Evolutionary conservation across 352 stramenopile species (phyloP).

Genomic region (Nothophytophthora sp.): DNA sequence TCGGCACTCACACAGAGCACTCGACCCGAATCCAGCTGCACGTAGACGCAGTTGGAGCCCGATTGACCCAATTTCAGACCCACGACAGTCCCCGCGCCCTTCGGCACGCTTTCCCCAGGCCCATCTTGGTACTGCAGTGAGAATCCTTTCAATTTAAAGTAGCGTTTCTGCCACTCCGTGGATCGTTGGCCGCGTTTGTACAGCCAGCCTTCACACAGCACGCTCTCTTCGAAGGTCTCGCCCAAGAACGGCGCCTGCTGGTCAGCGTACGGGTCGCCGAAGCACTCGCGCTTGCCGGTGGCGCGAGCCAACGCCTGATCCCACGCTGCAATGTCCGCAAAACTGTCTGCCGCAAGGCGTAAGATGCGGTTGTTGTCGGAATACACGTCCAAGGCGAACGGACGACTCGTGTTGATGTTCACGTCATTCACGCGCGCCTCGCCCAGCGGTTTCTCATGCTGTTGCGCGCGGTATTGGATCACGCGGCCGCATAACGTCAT

Average conservation of each 20-base stretch:
- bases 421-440: conserved; percentile 70
- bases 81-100: conserved; percentile 59
- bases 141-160: conserved; percentile 69
- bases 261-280: conserved; percentile 60
- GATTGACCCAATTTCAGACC: conserved; percentile 57
- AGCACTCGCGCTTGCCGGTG: conserved; percentile 57
- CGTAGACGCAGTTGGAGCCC: conserved; percentile 51
- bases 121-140: conserved; percentile 67
- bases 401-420: conserved; percentile 61
- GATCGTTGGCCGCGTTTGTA: conserved; percentile 67
- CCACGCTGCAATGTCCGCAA: conserved; percentile 78
- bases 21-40: conserved; percentile 66
- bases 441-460: conserved; percentile 56
- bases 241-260: conserved; percentile 65
- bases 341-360: conserved; percentile 59
- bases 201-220: conserved; percentile 73
- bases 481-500: conserved; percentile 62
- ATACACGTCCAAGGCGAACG: conserved; percentile 80
- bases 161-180: conserved; percentile 67
- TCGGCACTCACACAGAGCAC: conserved; percentile 69
- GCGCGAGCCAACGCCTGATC: conserved; percentile 54
- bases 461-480: conserved; percentile 70
- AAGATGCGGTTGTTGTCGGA: conserved; percentile 85
- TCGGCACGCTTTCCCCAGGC: conserved; percentile 55
- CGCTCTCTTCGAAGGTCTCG: conserved; percentile 47